Conservation (phyloP, 805 yeast genomes). For the Blastobotrys peoriensis region DNA sequence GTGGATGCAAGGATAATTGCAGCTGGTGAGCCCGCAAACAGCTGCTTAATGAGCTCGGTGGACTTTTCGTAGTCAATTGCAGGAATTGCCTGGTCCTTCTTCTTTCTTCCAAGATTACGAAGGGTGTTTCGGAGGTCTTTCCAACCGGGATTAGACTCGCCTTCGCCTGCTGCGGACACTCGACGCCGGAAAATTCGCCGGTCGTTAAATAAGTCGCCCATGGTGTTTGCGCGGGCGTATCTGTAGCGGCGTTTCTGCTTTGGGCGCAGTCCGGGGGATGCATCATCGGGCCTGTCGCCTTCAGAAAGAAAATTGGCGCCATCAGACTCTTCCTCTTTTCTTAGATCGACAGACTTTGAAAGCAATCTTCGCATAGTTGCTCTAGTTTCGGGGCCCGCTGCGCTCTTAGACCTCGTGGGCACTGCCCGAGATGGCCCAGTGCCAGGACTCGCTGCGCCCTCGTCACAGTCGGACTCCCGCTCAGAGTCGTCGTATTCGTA, state of each 20-base stretch:
- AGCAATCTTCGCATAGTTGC: neutral
- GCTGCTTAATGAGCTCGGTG: slow-evolving; percentile 40
- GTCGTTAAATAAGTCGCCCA: slow-evolving; percentile 1
- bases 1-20: slow-evolving; percentile 62
- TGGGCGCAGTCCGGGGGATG: neutral
- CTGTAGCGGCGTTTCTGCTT: neutral
- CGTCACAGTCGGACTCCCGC: neutral
- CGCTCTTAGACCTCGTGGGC: neutral
- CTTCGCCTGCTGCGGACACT: slow-evolving; percentile 13
- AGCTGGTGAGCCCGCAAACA: slow-evolving; percentile 30
- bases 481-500: neutral
- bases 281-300: neutral
- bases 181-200: slow-evolving; percentile 10
- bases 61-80: slow-evolving; percentile 25
- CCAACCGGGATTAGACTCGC: slow-evolving; percentile 10
- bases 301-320: neutral
- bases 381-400: neutral
- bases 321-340: neutral
- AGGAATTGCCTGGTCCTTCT: slow-evolving; percentile 18
- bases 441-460: no score
- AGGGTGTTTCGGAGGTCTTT: slow-evolving; percentile 15
- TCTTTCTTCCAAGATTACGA: slow-evolving; percentile 12
- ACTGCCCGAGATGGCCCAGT: neutral
- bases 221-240: slow-evolving; percentile 5
- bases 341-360: neutral